Evolutionary conservation across 768 basidiomycete genomes (phyloP).

Genomic region (Podaxis sp.): DNA sequence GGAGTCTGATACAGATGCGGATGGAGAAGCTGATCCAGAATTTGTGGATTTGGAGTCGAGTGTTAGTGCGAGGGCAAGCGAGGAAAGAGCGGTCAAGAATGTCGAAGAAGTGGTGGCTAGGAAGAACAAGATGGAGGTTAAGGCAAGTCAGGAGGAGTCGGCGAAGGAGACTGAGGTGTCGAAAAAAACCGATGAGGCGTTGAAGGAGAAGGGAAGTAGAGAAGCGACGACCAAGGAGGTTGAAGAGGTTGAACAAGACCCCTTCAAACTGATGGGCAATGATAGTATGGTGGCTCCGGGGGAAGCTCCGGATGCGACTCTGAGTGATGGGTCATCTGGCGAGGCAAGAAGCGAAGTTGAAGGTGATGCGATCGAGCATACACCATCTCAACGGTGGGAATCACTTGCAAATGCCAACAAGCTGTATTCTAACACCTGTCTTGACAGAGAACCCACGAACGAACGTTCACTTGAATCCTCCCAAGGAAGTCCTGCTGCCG

Average conservation of each 20-base stretch:
- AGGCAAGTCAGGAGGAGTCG: not conserved
- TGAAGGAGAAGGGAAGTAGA: not conserved
- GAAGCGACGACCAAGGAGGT: conserved; percentile 13
- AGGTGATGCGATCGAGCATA: not conserved
- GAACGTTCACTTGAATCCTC: not conserved
- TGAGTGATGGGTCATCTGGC: not conserved
- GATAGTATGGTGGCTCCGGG: conserved; percentile 23
- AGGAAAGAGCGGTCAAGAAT: not conserved
- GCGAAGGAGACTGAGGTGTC: not conserved
- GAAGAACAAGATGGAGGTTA: not conserved
- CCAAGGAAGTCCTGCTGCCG: not conserved
- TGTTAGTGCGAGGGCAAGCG: conserved; percentile 1
- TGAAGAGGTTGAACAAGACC: conserved; percentile 23
- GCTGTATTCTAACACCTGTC: not conserved
- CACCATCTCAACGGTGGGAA: not conserved
- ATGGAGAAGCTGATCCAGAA: conserved; percentile 36
- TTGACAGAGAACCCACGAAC: not conserved
- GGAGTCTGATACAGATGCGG: conserved; percentile 32
- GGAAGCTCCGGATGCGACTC: conserved; percentile 1
- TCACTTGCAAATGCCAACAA: not conserved
- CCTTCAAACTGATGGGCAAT: conserved; percentile 31
- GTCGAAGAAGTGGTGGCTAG: not conserved
- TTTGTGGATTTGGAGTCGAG: conserved; percentile 21
- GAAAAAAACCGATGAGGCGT: not conserved
- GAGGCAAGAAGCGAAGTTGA: not conserved